Evolutionary conservation across 176 grass and related monocot genomes (phyloP), one percentile per base, ranked within the genome.

Genomic region (Eleusine coracana): DNA sequence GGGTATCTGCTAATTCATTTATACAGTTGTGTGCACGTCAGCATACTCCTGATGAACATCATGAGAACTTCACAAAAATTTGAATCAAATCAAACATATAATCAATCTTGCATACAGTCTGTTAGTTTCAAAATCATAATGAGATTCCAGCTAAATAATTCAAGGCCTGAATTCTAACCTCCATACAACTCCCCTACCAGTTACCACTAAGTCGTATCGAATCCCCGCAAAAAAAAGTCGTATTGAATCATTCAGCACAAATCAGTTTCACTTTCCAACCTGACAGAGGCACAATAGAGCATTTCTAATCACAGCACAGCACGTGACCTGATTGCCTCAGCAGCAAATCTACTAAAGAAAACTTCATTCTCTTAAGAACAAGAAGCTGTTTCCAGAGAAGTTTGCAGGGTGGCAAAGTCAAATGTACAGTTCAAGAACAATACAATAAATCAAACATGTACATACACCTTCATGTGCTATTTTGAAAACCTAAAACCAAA

Each of bases 401-500:
- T 40, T 83, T 77, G 63, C 21, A 70, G 77, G 17, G 16, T 65
- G 9, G 11, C 7, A 45, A 14, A 25, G 36, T 34, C 5, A 5
- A 81, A 71, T 73, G 46, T 46, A 39, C 6, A 88, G 15, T 74
- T 74, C 0, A 46, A 21, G 15, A 48, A 73, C 27, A 72, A 46
- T 28, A 72, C 34, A 28, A 5, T 66, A 65, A 65, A 34, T 29
- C 70, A 55, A 23, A 66, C 21, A 46, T 65, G 11, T 66, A 20
- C 58, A 40, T 48, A n/a, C 14, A 61, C 7, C 39, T 21, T 46
- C 55, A 48, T 27, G 58, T 6, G 5, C 18, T 21, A 34, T 16
- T n/a, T 42, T 58, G 17, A 9, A 56, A 65, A 45, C 8, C 50
- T 25, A 25, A 52, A 67, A 31, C 3, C 0, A 27, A 16, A 76